Conservation (phyloP, 1,284 basidiomycete genomes). For the Trametes hirsuta region DNA sequence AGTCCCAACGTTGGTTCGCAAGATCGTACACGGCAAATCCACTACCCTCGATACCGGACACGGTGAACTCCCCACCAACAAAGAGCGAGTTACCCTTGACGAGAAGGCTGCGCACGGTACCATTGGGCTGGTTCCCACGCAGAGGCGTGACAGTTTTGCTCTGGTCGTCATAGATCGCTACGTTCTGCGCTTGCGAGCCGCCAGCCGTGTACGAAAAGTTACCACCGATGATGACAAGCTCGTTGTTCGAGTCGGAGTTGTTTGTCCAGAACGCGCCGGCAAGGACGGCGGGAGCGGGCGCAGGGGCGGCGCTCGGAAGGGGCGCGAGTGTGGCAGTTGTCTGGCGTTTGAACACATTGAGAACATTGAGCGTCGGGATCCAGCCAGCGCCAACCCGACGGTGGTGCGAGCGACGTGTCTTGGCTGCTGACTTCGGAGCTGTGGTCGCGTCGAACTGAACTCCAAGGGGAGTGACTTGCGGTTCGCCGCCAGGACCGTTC, state of each 20-base stretch:
- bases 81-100: constrained; percentile 71
- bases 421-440: constrained; percentile 29
- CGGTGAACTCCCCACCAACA: constrained; percentile 80
- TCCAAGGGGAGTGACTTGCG: constrained; percentile 60
- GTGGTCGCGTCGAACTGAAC: constrained; percentile 50
- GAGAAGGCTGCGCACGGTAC: constrained; percentile 73
- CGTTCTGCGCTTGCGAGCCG: constrained; percentile 48
- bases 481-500: constrained; percentile 57
- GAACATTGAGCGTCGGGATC: constrained; percentile 52
- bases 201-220: constrained; percentile 76
- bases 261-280: constrained; percentile 93
- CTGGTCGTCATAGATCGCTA: constrained; percentile 77
- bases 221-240: constrained; percentile 85
- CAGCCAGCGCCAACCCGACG: constrained; percentile 47
- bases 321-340: constrained; percentile 39
- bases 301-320: constrained; percentile 58
- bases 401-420: constrained; percentile 42
- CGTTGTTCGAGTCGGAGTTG: constrained; percentile 55
- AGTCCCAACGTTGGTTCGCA: constrained; percentile 58
- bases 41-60: constrained; percentile 55
- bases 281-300: constrained; percentile 79
- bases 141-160: constrained; percentile 59
- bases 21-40: constrained; percentile 84
- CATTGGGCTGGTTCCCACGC: constrained; percentile 61
- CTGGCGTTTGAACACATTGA: constrained; percentile 59